Percentiles rank a stretch among this genome's conserved stretches.
Conservation (phyloP, 306 rosid species). For the Corylus avellana region DNA sequence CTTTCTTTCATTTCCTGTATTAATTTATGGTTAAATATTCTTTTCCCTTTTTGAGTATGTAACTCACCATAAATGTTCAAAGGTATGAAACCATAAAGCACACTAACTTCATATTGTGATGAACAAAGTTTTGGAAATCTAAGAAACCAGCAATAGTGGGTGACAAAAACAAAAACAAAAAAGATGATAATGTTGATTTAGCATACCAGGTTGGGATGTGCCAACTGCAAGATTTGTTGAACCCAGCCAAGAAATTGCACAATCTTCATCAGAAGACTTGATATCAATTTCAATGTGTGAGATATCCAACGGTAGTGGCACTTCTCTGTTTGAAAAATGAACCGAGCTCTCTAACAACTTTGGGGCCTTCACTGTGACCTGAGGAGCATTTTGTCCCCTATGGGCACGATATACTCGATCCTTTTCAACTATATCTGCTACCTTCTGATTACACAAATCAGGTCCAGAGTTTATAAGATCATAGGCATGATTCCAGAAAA, state of each 20-base stretch:
- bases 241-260: constrained; percentile 64
- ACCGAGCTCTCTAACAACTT: constrained; percentile 32
- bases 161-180: not conserved
- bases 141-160: constrained; percentile 15
- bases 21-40: not conserved
- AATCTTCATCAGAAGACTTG: constrained; percentile 26
- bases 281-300: constrained; percentile 32
- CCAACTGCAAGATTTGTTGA: constrained; percentile 71
- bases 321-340: constrained; percentile 38
- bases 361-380: constrained; percentile 53
- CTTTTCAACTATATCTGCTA: constrained; percentile 78
- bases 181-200: not conserved
- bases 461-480: constrained; percentile 77
- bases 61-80: not conserved
- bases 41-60: not conserved
- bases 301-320: constrained; percentile 25
- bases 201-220: constrained; percentile 62
- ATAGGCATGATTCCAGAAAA: constrained; percentile 75
- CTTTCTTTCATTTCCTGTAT: not conserved
- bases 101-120: not conserved
- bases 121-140: not conserved
- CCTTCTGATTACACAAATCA: constrained; percentile 71
- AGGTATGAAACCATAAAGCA: not conserved
- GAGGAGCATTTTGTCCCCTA: constrained; percentile 74
- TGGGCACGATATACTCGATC: constrained; percentile 63